Conservation (phyloP, 1,284 basidiomycete species). For the Cerioporus squamosus region DNA sequence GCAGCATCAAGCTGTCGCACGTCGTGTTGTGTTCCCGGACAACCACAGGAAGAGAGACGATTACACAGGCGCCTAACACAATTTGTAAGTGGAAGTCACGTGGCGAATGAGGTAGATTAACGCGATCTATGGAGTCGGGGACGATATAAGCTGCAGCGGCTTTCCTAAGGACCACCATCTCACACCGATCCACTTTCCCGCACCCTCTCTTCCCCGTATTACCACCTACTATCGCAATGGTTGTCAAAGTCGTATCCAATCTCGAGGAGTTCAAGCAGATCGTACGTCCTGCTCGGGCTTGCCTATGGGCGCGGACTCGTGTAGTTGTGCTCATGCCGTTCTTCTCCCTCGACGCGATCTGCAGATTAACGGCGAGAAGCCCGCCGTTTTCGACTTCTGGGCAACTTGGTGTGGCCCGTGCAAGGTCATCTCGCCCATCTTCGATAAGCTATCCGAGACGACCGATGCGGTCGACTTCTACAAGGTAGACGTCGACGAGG, state of each 20-base stretch:
- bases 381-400: constrained; percentile 81
- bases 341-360: constrained; percentile 5
- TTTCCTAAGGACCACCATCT: background rate
- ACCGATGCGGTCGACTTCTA: constrained; percentile 66
- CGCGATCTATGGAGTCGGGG: constrained; percentile 13
- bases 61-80: constrained; percentile 11
- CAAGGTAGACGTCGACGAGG: constrained; percentile 84
- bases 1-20: background rate
- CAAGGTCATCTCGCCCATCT: constrained; percentile 78
- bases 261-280: constrained; percentile 59
- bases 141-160: constrained; percentile 12
- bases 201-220: background rate
- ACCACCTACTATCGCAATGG: constrained; percentile 18
- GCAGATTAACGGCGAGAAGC: constrained; percentile 63
- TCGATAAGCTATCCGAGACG: constrained; percentile 67
- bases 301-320: background rate
- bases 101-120: constrained; percentile 17
- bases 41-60: constrained; percentile 4
- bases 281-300: constrained; percentile 37
- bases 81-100: constrained; percentile 22
- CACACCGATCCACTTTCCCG: background rate
- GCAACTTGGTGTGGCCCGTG: constrained; percentile 78
- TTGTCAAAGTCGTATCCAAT: constrained; percentile 53
- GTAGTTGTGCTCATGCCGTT: background rate
- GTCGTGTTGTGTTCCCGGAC: background rate